phyloP scores from a whole-genome alignment of 73 alveolate genomes.

The Symbiodinium natans region DNA sequence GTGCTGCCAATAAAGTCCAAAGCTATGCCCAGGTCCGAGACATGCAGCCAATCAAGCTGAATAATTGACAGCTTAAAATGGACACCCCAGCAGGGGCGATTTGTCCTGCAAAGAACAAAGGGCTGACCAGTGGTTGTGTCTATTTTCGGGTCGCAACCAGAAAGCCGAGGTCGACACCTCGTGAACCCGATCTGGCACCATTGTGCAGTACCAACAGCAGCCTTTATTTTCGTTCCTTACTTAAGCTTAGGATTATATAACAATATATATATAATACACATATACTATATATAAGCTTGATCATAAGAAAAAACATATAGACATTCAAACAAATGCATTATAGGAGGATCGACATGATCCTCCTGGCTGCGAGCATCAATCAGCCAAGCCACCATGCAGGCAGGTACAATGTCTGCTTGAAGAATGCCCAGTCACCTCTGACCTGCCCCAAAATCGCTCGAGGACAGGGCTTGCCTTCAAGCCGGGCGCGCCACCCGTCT shows the following conservation, averaged over 20 bases:
- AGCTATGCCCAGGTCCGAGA: neutral
- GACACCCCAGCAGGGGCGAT: neutral
- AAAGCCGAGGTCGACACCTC: neutral
- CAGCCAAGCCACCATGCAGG: conserved; percentile 7
- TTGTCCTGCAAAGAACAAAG: neutral
- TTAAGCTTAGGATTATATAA: too few species aligned
- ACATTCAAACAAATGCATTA: too few species aligned
- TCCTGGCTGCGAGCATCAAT: neutral
- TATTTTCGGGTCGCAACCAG: neutral
- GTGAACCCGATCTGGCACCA: conserved; percentile 2
- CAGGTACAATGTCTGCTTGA: neutral
- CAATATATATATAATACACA: too few species aligned
- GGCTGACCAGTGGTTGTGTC: conserved; percentile 27
- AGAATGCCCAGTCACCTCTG: conserved; percentile 16
- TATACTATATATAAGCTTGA: too few species aligned
- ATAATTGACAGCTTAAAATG: neutral
- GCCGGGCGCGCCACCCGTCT: neutral
- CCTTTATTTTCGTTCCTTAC: neutral
- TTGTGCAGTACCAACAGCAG: neutral
- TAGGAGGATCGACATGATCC: too few species aligned
- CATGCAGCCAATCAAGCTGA: conserved; percentile 13
- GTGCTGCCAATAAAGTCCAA: neutral
- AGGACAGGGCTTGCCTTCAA: neutral
- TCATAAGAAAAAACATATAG: too few species aligned
- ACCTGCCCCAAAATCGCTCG: neutral